Evolutionary conservation across 306 rosid genomes (phyloP), one percentile per base, ranked within the genome.

Genomic region (Luffa aegyptiaca): DNA sequence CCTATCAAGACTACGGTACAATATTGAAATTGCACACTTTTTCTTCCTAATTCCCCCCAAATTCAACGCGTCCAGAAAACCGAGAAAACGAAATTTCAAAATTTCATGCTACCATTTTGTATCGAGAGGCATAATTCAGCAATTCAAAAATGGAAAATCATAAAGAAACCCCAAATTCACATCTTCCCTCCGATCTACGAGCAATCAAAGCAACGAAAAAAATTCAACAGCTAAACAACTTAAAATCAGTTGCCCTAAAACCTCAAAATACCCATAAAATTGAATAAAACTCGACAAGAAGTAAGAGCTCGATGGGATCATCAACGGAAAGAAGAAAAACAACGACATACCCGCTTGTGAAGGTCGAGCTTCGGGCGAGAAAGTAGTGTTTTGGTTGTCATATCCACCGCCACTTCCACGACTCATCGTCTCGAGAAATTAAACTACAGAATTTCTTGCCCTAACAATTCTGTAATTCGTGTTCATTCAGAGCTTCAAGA

Each of bases 311-410:
- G 5, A 65, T 63, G 18, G 21, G 2, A 72, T 48, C n/a, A 45
- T 58, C 3, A 6, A 74, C 10, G 16, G 51, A 61, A 37, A 73
- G 18, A 18, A 72, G 7, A 52, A 6, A 69, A 56, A 39, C 33
- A 52, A 0, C 0, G 0, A 49, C 88, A 44, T 81, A 90, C 94
- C 92, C 1, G 85, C 86, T 87, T 88, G 97, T 59, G 90, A 94
- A 61, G 92, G 95, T 73, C 98, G 97, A 2, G 97, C 96, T 79
- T 94, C 98, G 0, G 97, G 98, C 12, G 98, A 92, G 93, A 94
- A 94, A 81, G 89, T 94, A 31, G 96, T 91, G 84, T 92, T 94
- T 82, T 92, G 97, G 41, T 97, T 96, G 70, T 94, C 97, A 53
- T 89, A 92, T 21, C 97, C 97, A 18, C 95, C 98, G 75, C 98